Evolutionary conservation across 352 stramenopile species (phyloP), one percentile per base, ranked within the genome.

Genomic region (Pythium brachiatum): DNA sequence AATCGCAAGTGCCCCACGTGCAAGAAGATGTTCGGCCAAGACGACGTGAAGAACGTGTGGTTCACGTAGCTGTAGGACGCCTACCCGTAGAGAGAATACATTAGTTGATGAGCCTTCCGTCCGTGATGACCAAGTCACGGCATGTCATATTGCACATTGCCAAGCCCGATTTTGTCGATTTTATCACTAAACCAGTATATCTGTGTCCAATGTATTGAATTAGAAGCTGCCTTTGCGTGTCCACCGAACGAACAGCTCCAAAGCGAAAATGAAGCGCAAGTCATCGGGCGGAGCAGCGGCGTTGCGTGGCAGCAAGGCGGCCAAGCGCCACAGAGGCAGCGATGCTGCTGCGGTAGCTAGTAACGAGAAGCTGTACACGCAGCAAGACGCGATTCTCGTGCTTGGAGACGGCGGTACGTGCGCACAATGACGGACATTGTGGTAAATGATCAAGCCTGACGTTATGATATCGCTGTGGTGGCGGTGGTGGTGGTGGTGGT

Each of bases 21-120:
- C 79, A 95, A 94, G 70, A 93, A 92, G 74, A 95, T 95, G 86
- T 95, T 92, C 74, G 86, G 86, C 36, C 84, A 94, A 54, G 86
- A 95, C 64, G 86, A 95, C 50, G 78, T 95, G 57, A 95, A 95
- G 70, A 73, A 65, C 23, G 83, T 92, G 16, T 95, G 83, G 82
- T 87, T 90, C 63, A 91, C 86, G 51, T 94, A 88, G 67, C 39
- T 26, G 43, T 31, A 20, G 9, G 31, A 27, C 23, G 7, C n/a
- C 27, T 7, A 12, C 11, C n/a, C 7, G 16, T 31, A 55, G 21
- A 5, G 44, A 5, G 29, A 34, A 9, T 39, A 3, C n/a, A 56
- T 9, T 56, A 26, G 20, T 56, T 56, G n/a, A n/a, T n/a, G n/a
- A n/a, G n/a, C n/a, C n/a, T n/a, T n/a, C n/a, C n/a, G n/a, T n/a